Evolutionary conservation across 2,329 filamentous ascomycete genomes (phyloP), one percentile per base, ranked within the genome.

Genomic region (Fusarium sp.): DNA sequence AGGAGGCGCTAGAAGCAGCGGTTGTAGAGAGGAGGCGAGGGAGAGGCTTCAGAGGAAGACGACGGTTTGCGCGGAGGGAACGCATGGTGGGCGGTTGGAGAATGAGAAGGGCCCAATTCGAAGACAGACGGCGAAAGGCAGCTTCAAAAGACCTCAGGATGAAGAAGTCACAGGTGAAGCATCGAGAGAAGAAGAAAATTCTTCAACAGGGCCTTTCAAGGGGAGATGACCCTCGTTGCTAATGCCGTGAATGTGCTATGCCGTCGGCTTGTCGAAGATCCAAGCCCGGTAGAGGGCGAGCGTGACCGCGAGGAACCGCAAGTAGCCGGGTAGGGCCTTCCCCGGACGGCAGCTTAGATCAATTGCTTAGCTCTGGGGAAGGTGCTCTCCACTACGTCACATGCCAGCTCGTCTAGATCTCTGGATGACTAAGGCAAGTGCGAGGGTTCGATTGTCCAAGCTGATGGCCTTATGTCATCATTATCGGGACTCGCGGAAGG

Each of bases 1-100:
- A 27, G 75, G 77, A 62, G 75, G 68, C 39, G 72, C 75, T 60
- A 80, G 77, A 71, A 54, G 79, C 75, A 11, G 78, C 75, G 55
- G 79, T 71, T 23, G 78, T 78, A 56, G 83, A 81, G 61, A 78
- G 70, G 63, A 77, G 75, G 50, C 79, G 84, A 79, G 80, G 80
- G 71, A 81, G 78, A 52, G 80, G 78, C 68, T 83, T 84, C 73
- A 86, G 78, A 66, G 83, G 83, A 68, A 85, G 81, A 71, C 85
- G 83, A 67, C 85, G 83, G 65, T 82, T 84, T 54, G 84, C 82
- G 73, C 87, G 84, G 74, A 89, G 81, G 69, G 87, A 87, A 75
- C 87, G 86, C 88, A 90, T 90, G 28, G 72, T 80, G 76, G 63
- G 56, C 41, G 50, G 55, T 31, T 56, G 34, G 43, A 51, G 31